A percentile compares a stretch with the other conserved stretches of the same genome.
Conservation (phyloP, 2,329 filamentous ascomycete genomes). For the Penicillium nordicum region DNA sequence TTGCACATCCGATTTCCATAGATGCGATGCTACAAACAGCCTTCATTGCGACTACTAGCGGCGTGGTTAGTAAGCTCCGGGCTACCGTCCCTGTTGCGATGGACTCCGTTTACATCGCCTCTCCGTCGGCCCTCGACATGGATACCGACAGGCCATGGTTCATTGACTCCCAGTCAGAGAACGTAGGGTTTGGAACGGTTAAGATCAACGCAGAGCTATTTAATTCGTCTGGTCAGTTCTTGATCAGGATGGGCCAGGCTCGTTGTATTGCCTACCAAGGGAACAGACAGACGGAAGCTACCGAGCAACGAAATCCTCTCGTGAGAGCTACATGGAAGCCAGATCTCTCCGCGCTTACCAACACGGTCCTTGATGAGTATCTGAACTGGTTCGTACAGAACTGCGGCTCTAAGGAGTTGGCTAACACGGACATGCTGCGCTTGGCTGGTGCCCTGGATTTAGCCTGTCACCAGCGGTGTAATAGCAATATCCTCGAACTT, state of each 20-base stretch:
- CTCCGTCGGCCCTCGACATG: neutral
- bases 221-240: neutral
- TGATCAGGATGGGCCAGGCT: neutral
- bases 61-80: neutral
- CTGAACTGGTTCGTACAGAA: neutral
- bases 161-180: neutral
- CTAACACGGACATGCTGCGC: neutral
- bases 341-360: neutral
- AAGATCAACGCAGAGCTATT: neutral
- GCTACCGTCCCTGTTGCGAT: neutral
- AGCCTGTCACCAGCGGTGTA: neutral
- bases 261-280: neutral
- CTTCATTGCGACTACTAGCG: neutral
- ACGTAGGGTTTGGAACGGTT: neutral
- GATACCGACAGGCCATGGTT: neutral
- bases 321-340: neutral
- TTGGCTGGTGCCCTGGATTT: neutral
- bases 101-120: neutral
- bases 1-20: neutral
- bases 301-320: neutral
- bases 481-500: neutral
- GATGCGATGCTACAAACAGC: neutral
- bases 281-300: neutral
- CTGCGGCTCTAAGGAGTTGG: neutral
- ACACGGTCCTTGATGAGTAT: neutral